These are phyloP conservation scores for Macrophomina phaseolina DNA, from an alignment of 2,329 filamentous ascomycete genomes.

Conservation along the genomic window DNA sequence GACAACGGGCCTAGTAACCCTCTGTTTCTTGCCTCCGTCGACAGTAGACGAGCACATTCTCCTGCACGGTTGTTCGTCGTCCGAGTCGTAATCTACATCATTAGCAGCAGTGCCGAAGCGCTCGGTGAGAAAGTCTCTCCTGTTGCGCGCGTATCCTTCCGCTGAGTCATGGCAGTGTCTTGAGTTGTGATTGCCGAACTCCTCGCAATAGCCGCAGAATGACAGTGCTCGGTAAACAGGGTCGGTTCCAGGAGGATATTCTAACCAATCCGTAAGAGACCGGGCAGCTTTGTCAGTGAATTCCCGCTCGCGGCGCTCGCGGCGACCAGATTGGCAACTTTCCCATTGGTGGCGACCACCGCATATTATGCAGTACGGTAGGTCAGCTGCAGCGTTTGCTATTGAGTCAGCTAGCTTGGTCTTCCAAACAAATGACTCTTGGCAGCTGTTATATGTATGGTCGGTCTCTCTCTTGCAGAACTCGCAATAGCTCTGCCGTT, in stretches of 20 bases:
- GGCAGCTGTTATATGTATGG: background rate
- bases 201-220: conserved; percentile 15
- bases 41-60: background rate
- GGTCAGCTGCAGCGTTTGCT: background rate
- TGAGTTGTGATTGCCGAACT: background rate
- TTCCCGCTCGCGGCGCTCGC: background rate
- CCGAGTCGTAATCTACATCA: background rate
- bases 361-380: conserved; percentile 7
- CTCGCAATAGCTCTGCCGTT: background rate
- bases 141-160: background rate
- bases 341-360: background rate
- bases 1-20: background rate
- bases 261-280: background rate
- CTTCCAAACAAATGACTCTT: background rate
- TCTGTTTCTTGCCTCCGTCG: background rate
- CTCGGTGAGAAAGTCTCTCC: background rate
- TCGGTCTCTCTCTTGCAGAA: background rate
- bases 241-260: background rate
- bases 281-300: background rate
- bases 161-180: background rate
- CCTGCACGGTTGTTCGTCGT: background rate
- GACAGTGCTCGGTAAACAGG: background rate
- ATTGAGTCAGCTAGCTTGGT: background rate
- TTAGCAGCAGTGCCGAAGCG: background rate
- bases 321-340: background rate